Percentiles rank a stretch among this genome's conserved stretches.
Conservation (phyloP, 176 grass and related monocot genomes). For the Chloris gayana region DNA sequence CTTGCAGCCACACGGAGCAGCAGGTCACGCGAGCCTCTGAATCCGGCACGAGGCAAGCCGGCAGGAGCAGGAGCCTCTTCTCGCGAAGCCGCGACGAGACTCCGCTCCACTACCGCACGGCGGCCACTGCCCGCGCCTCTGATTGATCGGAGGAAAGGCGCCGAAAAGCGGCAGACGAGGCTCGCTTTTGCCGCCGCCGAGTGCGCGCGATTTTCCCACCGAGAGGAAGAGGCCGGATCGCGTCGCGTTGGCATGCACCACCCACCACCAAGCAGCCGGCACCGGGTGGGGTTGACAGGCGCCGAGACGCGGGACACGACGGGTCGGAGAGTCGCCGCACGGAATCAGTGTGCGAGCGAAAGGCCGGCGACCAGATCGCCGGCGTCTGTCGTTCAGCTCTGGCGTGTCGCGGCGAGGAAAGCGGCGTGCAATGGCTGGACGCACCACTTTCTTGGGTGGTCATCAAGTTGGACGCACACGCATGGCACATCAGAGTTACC, state of each 20-base stretch:
- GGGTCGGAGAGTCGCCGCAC: neutral
- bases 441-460: neutral
- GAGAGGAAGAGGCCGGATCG: neutral
- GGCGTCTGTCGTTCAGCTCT: neutral
- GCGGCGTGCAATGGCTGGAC: neutral
- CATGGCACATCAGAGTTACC: neutral
- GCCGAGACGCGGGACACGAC: neutral
- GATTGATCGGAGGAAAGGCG: neutral
- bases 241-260: slow-evolving; percentile 21
- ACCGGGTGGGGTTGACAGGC: neutral
- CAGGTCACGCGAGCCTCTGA: neutral
- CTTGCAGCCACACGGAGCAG: neutral
- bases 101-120: too few relatives aligned
- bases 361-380: neutral
- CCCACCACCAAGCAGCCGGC: slow-evolving; percentile 14
- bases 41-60: too few relatives aligned
- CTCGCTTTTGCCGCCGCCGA: neutral
- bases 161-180: neutral
- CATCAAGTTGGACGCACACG: neutral
- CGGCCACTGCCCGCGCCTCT: neutral
- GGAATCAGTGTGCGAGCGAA: slow-evolving; percentile 28
- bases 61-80: too few relatives aligned
- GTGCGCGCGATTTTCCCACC: slow-evolving; percentile 17
- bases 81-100: too few relatives aligned
- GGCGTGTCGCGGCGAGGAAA: neutral